Evolutionary conservation across 306 rosid genomes (phyloP), one percentile per base, ranked within the genome.

Genomic region (Quercus bicolor): DNA sequence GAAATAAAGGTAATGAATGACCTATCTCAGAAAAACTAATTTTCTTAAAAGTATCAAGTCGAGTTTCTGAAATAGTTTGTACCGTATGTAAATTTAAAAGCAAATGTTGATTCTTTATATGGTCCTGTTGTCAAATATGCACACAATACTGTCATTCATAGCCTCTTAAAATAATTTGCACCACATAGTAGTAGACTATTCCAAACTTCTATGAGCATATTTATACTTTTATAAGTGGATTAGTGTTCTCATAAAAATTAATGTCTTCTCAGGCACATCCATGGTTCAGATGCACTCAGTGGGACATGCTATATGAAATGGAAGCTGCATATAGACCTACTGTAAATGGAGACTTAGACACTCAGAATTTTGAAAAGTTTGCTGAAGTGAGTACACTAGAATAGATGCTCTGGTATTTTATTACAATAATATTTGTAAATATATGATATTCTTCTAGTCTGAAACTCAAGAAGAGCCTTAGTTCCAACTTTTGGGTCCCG

Each of bases 301-400:
- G 99, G 99, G 99, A 96, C 78, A 86, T 79, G 87, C 97, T 96
- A 51, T 96, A 93, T 84, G 99, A 96, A 89, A 78, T 76, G 70
- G 99, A 96, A 83, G 97, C 99, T 68, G 98, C 97, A 20, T 90
- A 90, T 84, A 89, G 79, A 76, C 99, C 99, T 82, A 91, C 83
- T 6, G 98, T 96, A 71, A 81, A 74, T 52, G 97, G 99, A 80
- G 99, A 93, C 76, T 84, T 88, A 84, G 99, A 96, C 89, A 96
- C 99, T 7, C 99, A 93, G 84, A 96, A 96, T 83, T 96, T 96
- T 14, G 99, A 96, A 78, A 96, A 96, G 88, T 96, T 96, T 85
- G 96, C 96, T 43, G 98, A 96, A 53, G 99, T 96, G 87, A 90
- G 99, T 82, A 81, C 31, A 14, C 65, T 70, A 6, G 76, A 75